phyloP scores from a whole-genome alignment of 306 rosid species.

The Castanea crenata region DNA sequence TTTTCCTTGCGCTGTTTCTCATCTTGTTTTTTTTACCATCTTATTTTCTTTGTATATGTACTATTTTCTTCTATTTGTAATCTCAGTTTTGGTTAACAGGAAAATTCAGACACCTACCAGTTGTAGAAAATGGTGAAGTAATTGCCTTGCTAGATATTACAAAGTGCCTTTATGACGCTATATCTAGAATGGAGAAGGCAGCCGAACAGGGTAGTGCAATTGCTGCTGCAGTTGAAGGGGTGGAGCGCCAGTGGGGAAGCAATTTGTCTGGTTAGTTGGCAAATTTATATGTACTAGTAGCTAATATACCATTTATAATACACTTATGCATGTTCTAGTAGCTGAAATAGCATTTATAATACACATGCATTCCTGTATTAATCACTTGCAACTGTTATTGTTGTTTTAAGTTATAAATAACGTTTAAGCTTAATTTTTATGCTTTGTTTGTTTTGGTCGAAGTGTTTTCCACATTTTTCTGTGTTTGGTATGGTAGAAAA shows the following conservation, averaged over 20 bases:
- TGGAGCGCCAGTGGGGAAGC: conserved; percentile 77
- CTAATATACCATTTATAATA: not conserved
- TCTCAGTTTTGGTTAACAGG: conserved; percentile 46
- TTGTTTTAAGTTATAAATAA: not conserved
- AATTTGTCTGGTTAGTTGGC: conserved; percentile 57
- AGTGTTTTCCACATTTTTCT: too few relatives aligned
- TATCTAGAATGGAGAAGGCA: conserved; percentile 90
- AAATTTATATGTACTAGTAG: conserved; percentile 12
- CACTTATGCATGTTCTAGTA: conserved; percentile 1
- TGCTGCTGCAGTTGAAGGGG: conserved; percentile 93
- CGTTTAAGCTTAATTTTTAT: not conserved
- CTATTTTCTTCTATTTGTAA: conserved; percentile 5
- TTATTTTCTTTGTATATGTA: not conserved
- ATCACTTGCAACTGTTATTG: not conserved
- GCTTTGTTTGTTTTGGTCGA: not conserved
- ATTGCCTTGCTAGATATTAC: conserved; percentile 91
- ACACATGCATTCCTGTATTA: not conserved
- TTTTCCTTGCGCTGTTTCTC: not conserved
- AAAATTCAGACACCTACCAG: conserved; percentile 97
- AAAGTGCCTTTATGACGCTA: conserved; percentile 93
- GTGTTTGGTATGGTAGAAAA: too few relatives aligned
- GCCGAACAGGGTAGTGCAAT: conserved; percentile 88
- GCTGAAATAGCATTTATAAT: not conserved
- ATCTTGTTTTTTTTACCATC: not conserved
- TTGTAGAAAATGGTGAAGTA: conserved; percentile 94